Percentiles rank a stretch among this genome's conserved stretches.
Evolutionary conservation across 345 rosid genomes (phyloP).

Genomic region (Linum usitatissimum): DNA sequence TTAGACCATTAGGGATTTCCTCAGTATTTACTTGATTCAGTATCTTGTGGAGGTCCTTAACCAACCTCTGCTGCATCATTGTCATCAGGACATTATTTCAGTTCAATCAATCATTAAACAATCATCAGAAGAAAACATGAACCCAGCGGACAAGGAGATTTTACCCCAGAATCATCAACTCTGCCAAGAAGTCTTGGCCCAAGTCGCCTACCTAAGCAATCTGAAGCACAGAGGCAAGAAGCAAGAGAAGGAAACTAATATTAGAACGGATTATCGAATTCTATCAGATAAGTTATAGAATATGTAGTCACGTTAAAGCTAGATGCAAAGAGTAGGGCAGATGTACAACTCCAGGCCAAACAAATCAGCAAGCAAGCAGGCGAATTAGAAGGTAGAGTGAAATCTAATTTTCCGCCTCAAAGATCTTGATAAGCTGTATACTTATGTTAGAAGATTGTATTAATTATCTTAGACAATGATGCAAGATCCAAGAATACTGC

Average conservation of each 20-base stretch:
- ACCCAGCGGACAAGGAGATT: conserved; percentile 5
- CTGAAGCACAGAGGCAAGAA: conserved; percentile 25
- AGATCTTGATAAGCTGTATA: neutral
- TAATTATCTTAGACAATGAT: neutral
- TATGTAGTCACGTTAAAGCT: neutral
- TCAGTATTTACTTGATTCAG: conserved; percentile 69
- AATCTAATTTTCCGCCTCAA: neutral
- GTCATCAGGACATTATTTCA: conserved; percentile 17
- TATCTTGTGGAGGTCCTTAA: conserved; percentile 75
- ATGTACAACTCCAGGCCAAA: too few species aligned
- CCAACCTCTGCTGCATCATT: conserved; percentile 58
- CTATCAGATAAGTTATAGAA: too few species aligned
- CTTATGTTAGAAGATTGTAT: neutral
- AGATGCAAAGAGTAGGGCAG: neutral
- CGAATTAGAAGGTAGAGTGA: neutral
- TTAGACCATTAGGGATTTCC: conserved; percentile 74
- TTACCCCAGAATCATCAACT: conserved; percentile 91
- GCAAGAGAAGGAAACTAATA: neutral
- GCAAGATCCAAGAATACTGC: neutral
- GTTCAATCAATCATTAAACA: conserved; percentile 4
- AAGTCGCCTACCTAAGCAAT: conserved; percentile 96
- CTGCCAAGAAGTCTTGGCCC: conserved; percentile 94
- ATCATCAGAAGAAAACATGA: neutral
- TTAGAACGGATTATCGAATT: too few species aligned
- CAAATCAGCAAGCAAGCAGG: neutral